Conservation (phyloP, 192 early-diverging fungal species). For the Podila epicladia region DNA sequence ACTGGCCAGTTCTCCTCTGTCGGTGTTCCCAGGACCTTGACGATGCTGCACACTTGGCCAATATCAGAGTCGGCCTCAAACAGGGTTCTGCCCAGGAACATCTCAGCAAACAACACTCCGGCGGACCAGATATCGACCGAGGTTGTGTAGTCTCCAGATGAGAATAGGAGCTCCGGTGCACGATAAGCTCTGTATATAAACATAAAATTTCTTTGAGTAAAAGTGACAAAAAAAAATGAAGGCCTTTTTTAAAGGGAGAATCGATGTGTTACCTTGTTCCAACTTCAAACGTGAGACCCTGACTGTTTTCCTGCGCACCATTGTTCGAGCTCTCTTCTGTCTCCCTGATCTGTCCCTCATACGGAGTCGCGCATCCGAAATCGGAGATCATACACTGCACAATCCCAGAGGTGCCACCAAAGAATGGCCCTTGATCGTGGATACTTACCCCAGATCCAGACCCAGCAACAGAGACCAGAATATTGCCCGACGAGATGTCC, state of each 20-base stretch:
- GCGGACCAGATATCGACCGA: slow-evolving; percentile 62
- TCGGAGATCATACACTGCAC: slow-evolving; percentile 45
- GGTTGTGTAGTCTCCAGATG: slow-evolving; percentile 48
- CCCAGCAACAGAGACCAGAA: slow-evolving; percentile 16
- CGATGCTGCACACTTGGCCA: slow-evolving; percentile 57
- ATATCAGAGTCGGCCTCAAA: slow-evolving; percentile 59
- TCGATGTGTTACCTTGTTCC: slow-evolving; percentile 23
- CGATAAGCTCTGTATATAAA: slow-evolving; percentile 49
- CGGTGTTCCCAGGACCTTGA: slow-evolving; percentile 54
- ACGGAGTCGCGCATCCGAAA: slow-evolving; percentile 35
- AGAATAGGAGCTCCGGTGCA: slow-evolving; percentile 60
- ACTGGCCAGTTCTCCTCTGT: slow-evolving; percentile 54
- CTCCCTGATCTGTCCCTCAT: neutral
- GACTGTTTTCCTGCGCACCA: neutral
- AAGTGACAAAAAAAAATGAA: neutral
- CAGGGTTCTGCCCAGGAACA: slow-evolving; percentile 43
- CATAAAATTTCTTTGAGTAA: neutral
- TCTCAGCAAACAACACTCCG: slow-evolving; percentile 60
- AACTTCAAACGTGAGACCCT: slow-evolving; percentile 43
- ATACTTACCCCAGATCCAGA: neutral
- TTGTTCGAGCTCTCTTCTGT: neutral
- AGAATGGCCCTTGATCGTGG: neutral
- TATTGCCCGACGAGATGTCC: slow-evolving; percentile 38
- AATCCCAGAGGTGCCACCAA: neutral
- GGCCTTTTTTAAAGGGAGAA: neutral